A percentile compares a stretch with the other conserved stretches of the same genome.
These are phyloP conservation scores for Reticulascus tulasneorum DNA, from an alignment of 2,329 filamentous ascomycete species.

Conservation along the genomic window DNA sequence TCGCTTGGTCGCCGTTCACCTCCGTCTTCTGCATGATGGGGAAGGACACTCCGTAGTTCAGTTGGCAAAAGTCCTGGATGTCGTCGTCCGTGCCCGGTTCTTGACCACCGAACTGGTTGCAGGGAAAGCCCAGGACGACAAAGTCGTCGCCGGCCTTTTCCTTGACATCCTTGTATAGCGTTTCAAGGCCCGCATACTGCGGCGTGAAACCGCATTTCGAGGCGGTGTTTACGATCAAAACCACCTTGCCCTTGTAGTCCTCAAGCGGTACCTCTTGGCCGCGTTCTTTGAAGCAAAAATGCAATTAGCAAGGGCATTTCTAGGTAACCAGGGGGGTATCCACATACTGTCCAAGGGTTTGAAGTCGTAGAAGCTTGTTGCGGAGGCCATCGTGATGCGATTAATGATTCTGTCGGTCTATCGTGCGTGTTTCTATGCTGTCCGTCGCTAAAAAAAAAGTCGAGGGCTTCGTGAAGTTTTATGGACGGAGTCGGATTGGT, in stretches of 20 bases:
- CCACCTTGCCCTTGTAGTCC: constrained; percentile 82
- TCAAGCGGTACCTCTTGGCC: constrained; percentile 67
- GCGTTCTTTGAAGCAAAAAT: constrained; percentile 50
- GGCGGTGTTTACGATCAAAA: constrained; percentile 95
- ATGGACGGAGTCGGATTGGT: no score
- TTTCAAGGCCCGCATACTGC: constrained; percentile 88
- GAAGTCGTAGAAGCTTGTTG: constrained; percentile 71
- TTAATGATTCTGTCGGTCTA: no score
- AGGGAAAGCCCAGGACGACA: constrained; percentile 89
- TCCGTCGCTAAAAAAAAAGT: no score
- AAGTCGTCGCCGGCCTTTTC: constrained; percentile 71
- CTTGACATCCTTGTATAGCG: constrained; percentile 76
- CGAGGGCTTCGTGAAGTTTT: no score
- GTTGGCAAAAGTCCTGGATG: constrained; percentile 79
- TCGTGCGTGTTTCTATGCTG: no score
- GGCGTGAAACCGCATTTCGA: constrained; percentile 99
- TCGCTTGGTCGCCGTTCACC: constrained; percentile 81
- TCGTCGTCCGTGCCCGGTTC: constrained; percentile 81
- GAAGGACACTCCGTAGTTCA: constrained; percentile 94
- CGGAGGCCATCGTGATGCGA: constrained; percentile 33
- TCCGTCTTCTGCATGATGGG: constrained; percentile 89
- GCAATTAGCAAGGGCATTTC: neutral
- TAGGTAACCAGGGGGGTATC: neutral
- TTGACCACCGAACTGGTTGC: constrained; percentile 94
- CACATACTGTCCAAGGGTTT: constrained; percentile 74